Evolutionary conservation across 2,329 filamentous ascomycete genomes (phyloP).

Genomic region (Phialemoniopsis sp.): DNA sequence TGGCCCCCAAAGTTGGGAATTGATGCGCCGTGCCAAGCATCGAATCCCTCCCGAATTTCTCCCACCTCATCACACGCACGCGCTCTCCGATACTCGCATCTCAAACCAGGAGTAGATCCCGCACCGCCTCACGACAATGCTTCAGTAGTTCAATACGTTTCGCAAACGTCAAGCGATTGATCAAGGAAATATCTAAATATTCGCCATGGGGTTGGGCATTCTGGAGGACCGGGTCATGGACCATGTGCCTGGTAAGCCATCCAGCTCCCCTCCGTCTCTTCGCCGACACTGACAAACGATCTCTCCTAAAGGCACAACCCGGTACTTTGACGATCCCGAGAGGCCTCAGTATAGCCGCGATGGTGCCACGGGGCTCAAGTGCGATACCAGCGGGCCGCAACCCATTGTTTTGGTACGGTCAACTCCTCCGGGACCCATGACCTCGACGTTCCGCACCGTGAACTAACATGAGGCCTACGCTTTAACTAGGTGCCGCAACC

Average conservation of each 20-base stretch:
- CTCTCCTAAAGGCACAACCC: slow-evolving; percentile 46
- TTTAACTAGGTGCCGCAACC: slow-evolving; percentile 65
- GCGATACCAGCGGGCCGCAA: slow-evolving; percentile 60
- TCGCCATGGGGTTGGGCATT: slow-evolving; percentile 66
- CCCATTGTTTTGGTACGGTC: slow-evolving; percentile 69
- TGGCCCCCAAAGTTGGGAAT: too few relatives aligned
- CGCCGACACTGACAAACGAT: slow-evolving; percentile 1
- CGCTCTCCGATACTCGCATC: too few relatives aligned
- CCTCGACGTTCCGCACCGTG: neutral
- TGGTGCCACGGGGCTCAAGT: slow-evolving; percentile 56
- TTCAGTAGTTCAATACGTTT: too few relatives aligned
- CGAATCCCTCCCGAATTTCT: too few relatives aligned
- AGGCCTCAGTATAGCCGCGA: slow-evolving; percentile 37
- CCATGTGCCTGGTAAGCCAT: slow-evolving; percentile 67
- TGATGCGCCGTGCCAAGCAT: too few relatives aligned
- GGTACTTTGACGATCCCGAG: slow-evolving; percentile 59
- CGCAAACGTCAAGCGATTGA: too few relatives aligned
- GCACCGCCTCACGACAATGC: too few relatives aligned
- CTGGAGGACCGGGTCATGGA: slow-evolving; percentile 62
- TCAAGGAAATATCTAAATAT: neutral
- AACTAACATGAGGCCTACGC: neutral
- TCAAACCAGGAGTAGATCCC: too few relatives aligned
- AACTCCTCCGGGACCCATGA: neutral
- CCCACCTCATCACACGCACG: too few relatives aligned
- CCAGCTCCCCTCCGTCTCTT: neutral